phyloP scores from a whole-genome alignment of 2,329 filamentous ascomycete genomes.

The Botryotinia calthae region DNA sequence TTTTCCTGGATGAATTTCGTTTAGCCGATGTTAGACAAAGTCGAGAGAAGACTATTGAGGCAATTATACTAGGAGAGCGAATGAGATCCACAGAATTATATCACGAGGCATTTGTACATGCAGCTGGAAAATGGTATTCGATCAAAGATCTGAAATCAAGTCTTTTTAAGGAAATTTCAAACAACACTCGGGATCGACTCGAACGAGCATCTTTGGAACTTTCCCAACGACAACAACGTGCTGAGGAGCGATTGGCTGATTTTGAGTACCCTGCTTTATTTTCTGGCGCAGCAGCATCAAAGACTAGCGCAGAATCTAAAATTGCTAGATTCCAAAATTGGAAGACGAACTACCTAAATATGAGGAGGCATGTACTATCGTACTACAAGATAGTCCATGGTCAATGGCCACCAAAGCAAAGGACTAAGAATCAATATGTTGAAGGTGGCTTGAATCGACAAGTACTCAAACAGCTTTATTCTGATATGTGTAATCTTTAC shows the following conservation, averaged over 20 bases:
- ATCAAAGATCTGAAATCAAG: constrained; percentile 65
- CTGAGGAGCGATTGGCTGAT: constrained; percentile 72
- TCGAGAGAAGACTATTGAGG: constrained; percentile 85
- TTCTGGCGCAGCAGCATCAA: constrained; percentile 81
- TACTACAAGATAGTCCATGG: constrained; percentile 66
- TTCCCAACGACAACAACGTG: constrained; percentile 65
- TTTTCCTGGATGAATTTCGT: constrained; percentile 73
- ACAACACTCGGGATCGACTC: constrained; percentile 71
- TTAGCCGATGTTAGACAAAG: constrained; percentile 79
- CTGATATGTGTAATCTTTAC: constrained; percentile 82
- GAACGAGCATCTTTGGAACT: constrained; percentile 81
- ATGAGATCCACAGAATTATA: constrained; percentile 82
- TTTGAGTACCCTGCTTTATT: constrained; percentile 93
- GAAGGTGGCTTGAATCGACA: constrained; percentile 83
- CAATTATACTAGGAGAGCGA: constrained; percentile 81
- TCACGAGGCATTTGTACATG: constrained; percentile 88
- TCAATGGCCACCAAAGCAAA: constrained; percentile 88
- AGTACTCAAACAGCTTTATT: constrained; percentile 78
- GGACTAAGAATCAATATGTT: constrained; percentile 82
- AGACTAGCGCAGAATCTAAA: constrained; percentile 72
- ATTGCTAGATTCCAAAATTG: constrained; percentile 80
- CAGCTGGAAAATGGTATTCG: constrained; percentile 79
- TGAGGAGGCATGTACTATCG: constrained; percentile 61
- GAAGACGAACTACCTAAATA: constrained; percentile 70
- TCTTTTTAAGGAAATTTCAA: constrained; percentile 68